Percentiles rank a stretch among this genome's conserved stretches.
Conservation (phyloP, 139 green algal species). For the Microglena sp. region DNA sequence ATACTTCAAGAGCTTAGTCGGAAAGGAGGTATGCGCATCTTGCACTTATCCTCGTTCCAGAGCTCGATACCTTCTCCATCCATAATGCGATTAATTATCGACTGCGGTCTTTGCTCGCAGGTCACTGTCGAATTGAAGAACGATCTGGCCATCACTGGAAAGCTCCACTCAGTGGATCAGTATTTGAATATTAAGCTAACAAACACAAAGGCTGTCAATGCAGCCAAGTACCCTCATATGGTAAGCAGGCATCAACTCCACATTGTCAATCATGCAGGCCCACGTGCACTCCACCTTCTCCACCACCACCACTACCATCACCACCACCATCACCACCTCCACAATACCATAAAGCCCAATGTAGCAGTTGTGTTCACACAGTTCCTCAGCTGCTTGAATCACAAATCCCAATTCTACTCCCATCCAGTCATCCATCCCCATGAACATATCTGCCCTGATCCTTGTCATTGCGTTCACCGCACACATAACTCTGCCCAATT, state of each 20-base stretch:
- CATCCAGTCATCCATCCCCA: background rate
- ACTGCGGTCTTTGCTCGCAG: slow-evolving; percentile 27
- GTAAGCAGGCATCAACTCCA: slow-evolving; percentile 22
- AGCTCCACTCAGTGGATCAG: slow-evolving; percentile 95
- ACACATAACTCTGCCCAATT: too few relatives aligned
- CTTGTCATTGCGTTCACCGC: too few relatives aligned
- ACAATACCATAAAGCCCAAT: too few relatives aligned
- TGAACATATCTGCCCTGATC: too few relatives aligned
- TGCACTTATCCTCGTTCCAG: background rate
- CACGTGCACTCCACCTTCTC: background rate
- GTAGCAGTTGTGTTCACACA: background rate
- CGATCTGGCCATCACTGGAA: slow-evolving; percentile 88
- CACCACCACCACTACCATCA: too few relatives aligned
- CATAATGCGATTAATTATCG: background rate
- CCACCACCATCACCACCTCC: too few relatives aligned
- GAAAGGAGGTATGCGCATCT: slow-evolving; percentile 66
- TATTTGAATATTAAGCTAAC: slow-evolving; percentile 99
- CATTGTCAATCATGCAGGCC: background rate
- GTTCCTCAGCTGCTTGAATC: background rate
- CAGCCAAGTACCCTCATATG: slow-evolving; percentile 94
- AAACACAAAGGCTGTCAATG: slow-evolving; percentile 76
- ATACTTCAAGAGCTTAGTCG: slow-evolving; percentile 89
- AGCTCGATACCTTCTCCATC: background rate
- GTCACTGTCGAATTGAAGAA: slow-evolving; percentile 99
- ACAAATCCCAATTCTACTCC: background rate